Conservation (phyloP, 1,284 basidiomycete species). For the Apiotrichum porosum region DNA sequence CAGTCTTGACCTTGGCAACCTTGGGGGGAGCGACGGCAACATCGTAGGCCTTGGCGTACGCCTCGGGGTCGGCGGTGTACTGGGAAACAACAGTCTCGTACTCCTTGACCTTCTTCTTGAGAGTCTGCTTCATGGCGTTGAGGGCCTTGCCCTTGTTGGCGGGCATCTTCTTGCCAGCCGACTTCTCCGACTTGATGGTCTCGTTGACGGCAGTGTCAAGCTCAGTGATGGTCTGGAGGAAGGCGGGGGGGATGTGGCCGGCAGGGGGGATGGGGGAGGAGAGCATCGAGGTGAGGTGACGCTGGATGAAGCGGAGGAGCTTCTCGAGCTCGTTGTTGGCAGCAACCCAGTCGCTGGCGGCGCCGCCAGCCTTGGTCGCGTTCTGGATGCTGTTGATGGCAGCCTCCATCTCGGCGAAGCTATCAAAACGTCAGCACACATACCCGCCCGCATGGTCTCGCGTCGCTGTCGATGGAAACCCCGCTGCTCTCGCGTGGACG, state of each 20-base stretch:
- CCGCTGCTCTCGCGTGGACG: too few species aligned
- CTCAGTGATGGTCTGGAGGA: conserved; percentile 68
- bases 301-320: conserved; percentile 79
- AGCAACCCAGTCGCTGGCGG: conserved; percentile 81
- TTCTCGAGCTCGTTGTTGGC: conserved; percentile 96
- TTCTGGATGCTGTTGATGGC: conserved; percentile 90
- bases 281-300: conserved; percentile 62
- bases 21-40: conserved; percentile 54
- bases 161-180: conserved; percentile 90
- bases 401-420: conserved; percentile 52
- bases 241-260: conserved; percentile 83
- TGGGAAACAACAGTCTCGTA: conserved; percentile 74
- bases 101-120: conserved; percentile 87
- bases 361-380: conserved; percentile 62
- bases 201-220: conserved; percentile 73
- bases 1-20: conserved; percentile 48
- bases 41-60: conserved; percentile 72
- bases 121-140: conserved; percentile 94
- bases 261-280: conserved; percentile 56
- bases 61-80: conserved; percentile 84
- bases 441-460: too few species aligned
- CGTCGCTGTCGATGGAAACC: too few species aligned
- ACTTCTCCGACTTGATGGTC: conserved; percentile 79
- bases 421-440: too few species aligned
- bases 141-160: conserved; percentile 89